Conservation (phyloP, 805 yeast species). For the Lachancea nothofagi region DNA sequence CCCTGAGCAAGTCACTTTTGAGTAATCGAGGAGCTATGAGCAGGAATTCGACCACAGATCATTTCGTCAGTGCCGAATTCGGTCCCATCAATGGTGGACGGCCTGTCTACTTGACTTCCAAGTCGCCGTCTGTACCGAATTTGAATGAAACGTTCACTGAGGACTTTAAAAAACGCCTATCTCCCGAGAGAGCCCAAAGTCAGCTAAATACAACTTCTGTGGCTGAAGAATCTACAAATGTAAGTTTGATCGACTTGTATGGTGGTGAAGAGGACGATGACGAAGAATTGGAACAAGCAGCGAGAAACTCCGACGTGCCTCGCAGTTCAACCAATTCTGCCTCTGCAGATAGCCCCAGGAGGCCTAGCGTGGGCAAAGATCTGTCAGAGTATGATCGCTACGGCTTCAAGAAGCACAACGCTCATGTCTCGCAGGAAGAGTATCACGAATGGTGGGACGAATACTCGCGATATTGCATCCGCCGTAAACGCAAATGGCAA, state of each 20-base stretch:
- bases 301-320: conserved; percentile 1
- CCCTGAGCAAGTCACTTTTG: too few species aligned
- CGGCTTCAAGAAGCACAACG: conserved; percentile 73
- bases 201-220: neutral
- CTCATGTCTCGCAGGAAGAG: conserved; percentile 45
- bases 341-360: neutral
- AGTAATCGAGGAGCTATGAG: too few species aligned
- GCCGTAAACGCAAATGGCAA: conserved; percentile 76
- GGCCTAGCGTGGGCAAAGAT: neutral
- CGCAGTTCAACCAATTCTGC: neutral
- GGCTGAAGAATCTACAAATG: conserved; percentile 8
- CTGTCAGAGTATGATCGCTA: conserved; percentile 56
- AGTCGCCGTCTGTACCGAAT: conserved; percentile 12
- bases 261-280: conserved; percentile 6
- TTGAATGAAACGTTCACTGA: conserved; percentile 5
- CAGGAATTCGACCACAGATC: too few species aligned
- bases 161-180: neutral
- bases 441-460: conserved; percentile 73
- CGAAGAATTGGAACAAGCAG: conserved; percentile 1
- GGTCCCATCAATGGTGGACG: neutral
- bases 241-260: conserved; percentile 12
- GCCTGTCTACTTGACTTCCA: conserved; percentile 3
- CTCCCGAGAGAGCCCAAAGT: conserved; percentile 4
- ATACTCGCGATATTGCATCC: conserved; percentile 56
- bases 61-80: neutral